Evolutionary conservation across 2,329 filamentous ascomycete genomes (phyloP), one percentile per base, ranked within the genome.

Genomic region (Massarina eburnea): DNA sequence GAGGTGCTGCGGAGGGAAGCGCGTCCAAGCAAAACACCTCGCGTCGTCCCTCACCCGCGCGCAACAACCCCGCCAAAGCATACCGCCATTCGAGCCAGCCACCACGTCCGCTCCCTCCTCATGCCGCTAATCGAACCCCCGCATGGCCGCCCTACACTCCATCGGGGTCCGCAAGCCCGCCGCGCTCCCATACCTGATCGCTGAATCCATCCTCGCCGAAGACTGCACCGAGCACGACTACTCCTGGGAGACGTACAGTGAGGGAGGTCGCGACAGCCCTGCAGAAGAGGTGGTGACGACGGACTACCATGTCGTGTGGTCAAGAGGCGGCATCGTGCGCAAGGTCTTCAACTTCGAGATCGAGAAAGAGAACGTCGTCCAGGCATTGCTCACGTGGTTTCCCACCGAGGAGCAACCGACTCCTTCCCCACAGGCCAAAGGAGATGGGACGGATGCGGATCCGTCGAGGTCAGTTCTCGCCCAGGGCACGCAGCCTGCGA

Each of bases 61-160:
- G 37, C 39, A 26, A 38, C 21, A 36, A 33, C 10, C 20, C 10
- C 39, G 38, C 49, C 51, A 41, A 46, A 49, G 54, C 45, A 39
- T 8, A 21, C 34, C 44, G 35, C 32, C 18, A 37, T 32, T 18
- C 27, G 18, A 29, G 43, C 39, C 21, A 40, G 38, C 45, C 48
- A 42, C 47, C 51, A 41, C 41, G 34, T 15, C 46, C 36, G 48
- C 35, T 29, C 41, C 34, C 44, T 55, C 59, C 57, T 57, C 59
- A 70, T 71, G 67, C 63, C 59, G 57, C 60, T 42, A 46, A 48
- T 45, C 52, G 43, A 52, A 51, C 48, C 42, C 57, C 52, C 48
- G 51, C 48, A 99, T 99, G 95, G 92, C 92, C 59, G 85, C 88
- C 67, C 83, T 96, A 73, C 88, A 84, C 71, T 96, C 92, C 55